phyloP scores from a whole-genome alignment of 1,284 basidiomycete species.

The Pseudozyma thailandica region DNA sequence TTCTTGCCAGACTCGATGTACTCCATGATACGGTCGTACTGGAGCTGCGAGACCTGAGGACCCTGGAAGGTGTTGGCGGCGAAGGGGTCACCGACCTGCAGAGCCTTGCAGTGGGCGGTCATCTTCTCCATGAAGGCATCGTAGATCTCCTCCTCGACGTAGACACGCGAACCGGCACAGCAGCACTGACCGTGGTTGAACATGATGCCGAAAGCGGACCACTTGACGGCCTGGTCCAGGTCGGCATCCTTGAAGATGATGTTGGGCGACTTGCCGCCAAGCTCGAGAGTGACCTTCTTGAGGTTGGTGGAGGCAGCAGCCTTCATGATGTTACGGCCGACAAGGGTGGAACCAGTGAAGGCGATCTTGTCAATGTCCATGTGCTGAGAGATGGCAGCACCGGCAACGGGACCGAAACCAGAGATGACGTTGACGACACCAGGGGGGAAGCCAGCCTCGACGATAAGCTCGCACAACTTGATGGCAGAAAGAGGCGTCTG shows the following conservation, averaged over 20 bases:
- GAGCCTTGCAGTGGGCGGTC: slow-evolving; percentile 72
- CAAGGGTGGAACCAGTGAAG: slow-evolving; percentile 74
- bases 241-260: slow-evolving; percentile 77
- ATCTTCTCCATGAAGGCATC: slow-evolving; percentile 76
- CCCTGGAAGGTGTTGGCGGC: slow-evolving; percentile 78
- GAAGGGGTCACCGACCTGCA: slow-evolving; percentile 85
- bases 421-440: slow-evolving; percentile 79
- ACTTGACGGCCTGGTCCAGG: slow-evolving; percentile 69
- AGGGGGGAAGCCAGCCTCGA: slow-evolving; percentile 83
- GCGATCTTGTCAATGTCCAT: slow-evolving; percentile 76
- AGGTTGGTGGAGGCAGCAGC: slow-evolving; percentile 85
- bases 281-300: slow-evolving; percentile 83
- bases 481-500: slow-evolving; percentile 75
- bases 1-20: slow-evolving; percentile 87
- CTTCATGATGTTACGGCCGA: slow-evolving; percentile 80
- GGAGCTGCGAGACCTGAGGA: slow-evolving; percentile 81
- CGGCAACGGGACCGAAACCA: slow-evolving; percentile 83
- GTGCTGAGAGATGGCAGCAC: slow-evolving; percentile 75
- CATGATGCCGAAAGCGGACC: slow-evolving; percentile 83
- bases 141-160: slow-evolving; percentile 76
- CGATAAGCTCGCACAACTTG: slow-evolving; percentile 79
- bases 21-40: slow-evolving; percentile 89
- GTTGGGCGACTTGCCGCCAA: slow-evolving; percentile 87
- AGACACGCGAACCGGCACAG: slow-evolving; percentile 78
- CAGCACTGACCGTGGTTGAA: slow-evolving; percentile 75